A percentile compares a stretch with the other conserved stretches of the same genome.
Evolutionary conservation across 176 grass and related monocot genomes (phyloP).

Genomic region (Rhynchospora tenuis): DNA sequence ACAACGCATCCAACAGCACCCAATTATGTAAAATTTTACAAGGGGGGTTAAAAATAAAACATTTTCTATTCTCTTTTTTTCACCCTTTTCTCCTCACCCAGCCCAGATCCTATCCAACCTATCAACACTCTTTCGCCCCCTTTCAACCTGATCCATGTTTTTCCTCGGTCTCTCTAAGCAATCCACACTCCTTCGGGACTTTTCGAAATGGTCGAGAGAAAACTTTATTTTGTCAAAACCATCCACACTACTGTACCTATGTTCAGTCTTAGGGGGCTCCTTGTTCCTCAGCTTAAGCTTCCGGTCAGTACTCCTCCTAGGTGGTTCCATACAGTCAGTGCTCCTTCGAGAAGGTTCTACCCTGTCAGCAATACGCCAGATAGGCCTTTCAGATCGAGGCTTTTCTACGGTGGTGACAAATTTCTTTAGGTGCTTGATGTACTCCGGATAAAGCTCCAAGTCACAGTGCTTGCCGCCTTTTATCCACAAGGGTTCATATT

Average conservation of each 20-base stretch:
- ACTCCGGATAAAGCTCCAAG: constrained; percentile 87
- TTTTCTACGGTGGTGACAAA: constrained; percentile 69
- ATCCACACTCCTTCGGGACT: constrained; percentile 78
- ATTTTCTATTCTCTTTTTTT: constrained; percentile 23
- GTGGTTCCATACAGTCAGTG: constrained; percentile 45
- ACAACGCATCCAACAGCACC: constrained; percentile 11
- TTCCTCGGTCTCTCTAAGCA: constrained; percentile 46
- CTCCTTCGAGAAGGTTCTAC: constrained; percentile 66
- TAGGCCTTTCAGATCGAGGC: constrained; percentile 43
- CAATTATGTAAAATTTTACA: constrained; percentile 23
- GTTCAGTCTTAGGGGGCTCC: constrained; percentile 44
- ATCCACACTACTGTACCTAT: constrained; percentile 64
- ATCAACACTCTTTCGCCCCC: constrained; percentile 70
- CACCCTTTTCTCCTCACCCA: constrained; percentile 28
- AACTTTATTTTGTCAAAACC: constrained; percentile 63
- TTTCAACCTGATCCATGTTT: constrained; percentile 64
- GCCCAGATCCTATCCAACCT: constrained; percentile 89
- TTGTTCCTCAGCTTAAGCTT: constrained; percentile 48
- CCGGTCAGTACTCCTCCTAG: constrained; percentile 51
- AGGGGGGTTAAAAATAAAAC: constrained; percentile 18
- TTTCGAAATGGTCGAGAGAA: constrained; percentile 66
- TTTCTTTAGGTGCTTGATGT: constrained; percentile 68
- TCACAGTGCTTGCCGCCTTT: constrained; percentile 89
- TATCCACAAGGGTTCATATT: constrained; percentile 89
- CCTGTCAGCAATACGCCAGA: constrained; percentile 47